Evolutionary conservation across 345 rosid species (phyloP).

Genomic region (Arabidopsis suecica): DNA sequence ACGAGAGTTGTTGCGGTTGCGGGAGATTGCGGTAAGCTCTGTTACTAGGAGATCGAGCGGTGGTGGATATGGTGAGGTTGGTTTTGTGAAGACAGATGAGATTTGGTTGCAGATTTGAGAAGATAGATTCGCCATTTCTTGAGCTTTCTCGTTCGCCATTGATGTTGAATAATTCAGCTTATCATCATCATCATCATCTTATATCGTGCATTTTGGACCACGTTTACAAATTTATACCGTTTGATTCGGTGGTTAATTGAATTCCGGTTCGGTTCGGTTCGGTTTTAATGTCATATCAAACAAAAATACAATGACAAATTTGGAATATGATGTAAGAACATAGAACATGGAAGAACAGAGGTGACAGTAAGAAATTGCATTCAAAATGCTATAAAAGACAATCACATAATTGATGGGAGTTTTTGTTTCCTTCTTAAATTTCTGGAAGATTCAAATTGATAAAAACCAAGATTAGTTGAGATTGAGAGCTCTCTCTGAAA

Average conservation of each 20-base stretch:
- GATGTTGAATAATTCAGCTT: not conserved
- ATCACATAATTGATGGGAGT: constrained; percentile 1
- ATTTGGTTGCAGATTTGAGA: constrained; percentile 66
- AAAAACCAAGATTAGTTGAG: constrained; percentile 8
- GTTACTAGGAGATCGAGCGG: constrained; percentile 59
- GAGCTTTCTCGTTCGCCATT: constrained; percentile 33
- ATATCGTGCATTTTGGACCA: constrained; percentile 11
- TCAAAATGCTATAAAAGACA: not conserved
- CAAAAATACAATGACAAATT: not conserved
- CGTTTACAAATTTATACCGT: not conserved
- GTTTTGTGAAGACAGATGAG: constrained; percentile 64
- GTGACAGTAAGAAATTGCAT: constrained; percentile 6
- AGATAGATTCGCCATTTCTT: constrained; percentile 52
- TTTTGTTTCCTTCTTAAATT: not conserved
- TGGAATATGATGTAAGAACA: no score
- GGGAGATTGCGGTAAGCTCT: constrained; percentile 54
- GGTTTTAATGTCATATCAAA: not conserved
- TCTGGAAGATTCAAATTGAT: not conserved
- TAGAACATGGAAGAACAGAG: constrained; percentile 1
- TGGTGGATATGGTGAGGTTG: constrained; percentile 56
- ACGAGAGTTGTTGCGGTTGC: constrained; percentile 48
- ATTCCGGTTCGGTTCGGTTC: not conserved
- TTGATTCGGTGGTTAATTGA: not conserved
- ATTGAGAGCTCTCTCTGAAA: constrained; percentile 15
- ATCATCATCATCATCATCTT: not conserved